Conservation (phyloP, 2,329 filamentous ascomycete genomes). For the Colletotrichum theobromicola region DNA sequence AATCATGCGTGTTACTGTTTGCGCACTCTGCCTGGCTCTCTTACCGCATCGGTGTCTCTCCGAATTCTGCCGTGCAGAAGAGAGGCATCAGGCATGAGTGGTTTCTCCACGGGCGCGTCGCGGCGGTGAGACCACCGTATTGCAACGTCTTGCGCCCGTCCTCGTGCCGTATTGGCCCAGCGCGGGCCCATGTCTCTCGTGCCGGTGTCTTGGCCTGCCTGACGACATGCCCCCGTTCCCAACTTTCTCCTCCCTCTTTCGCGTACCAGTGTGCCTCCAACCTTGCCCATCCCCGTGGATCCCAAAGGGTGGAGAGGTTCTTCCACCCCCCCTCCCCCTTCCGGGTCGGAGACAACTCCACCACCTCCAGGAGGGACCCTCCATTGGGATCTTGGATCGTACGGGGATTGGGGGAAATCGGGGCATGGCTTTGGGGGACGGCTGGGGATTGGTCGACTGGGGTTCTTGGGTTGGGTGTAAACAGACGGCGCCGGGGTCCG, state of each 20-base stretch:
- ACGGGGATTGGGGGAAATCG: constrained; percentile 21
- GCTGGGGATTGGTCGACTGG: constrained; percentile 15
- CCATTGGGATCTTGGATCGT: constrained; percentile 19
- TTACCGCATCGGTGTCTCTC: constrained; percentile 2
- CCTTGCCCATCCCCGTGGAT: constrained; percentile 2
- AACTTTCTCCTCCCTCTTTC: background rate
- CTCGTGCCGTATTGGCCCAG: constrained; percentile 9
- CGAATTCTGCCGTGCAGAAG: constrained; percentile 20
- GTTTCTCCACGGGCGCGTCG: constrained; percentile 12
- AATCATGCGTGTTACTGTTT: background rate
- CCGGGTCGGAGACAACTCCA: background rate
- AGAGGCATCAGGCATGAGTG: background rate
- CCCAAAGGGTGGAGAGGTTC: background rate
- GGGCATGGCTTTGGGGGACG: constrained; percentile 6
- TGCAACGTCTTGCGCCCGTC: background rate
- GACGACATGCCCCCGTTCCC: constrained; percentile 10
- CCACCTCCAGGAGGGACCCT: background rate
- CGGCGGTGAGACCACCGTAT: constrained; percentile 18
- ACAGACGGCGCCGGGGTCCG: constrained; percentile 10
- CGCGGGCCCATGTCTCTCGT: background rate
- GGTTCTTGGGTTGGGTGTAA: constrained; percentile 18
- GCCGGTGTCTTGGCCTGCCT: constrained; percentile 9
- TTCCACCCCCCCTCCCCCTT: background rate
- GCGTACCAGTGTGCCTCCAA: background rate
- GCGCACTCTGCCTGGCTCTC: background rate